A percentile compares a stretch with the other conserved stretches of the same genome.
phyloP scores from a whole-genome alignment of 1,139 yeast genomes.

The Protomyces gravidus region DNA sequence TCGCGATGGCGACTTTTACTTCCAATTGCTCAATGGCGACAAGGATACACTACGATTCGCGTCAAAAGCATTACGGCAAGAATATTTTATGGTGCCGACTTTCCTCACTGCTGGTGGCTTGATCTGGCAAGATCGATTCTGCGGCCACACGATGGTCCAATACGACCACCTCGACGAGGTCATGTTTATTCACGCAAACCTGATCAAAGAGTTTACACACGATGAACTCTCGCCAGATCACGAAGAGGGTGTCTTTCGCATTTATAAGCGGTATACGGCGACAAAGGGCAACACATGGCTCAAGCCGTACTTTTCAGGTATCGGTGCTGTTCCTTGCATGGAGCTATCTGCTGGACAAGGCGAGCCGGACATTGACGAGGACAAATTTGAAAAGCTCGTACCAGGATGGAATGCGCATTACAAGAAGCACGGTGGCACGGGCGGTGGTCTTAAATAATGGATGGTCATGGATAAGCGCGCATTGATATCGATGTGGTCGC shows the following conservation, averaged over 20 bases:
- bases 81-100: conserved; percentile 27
- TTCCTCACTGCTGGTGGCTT: conserved; percentile 27
- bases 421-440: conserved; percentile 26
- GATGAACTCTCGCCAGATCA: conserved; percentile 17
- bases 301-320: conserved; percentile 22
- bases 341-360: conserved; percentile 22
- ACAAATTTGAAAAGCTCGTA: conserved; percentile 18
- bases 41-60: conserved; percentile 28
- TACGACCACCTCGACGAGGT: conserved; percentile 23
- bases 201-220: conserved; percentile 26
- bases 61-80: conserved; percentile 19
- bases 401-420: conserved; percentile 28
- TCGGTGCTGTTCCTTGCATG: conserved; percentile 24
- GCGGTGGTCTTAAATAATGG: conserved; percentile 20
- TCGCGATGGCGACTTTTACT: conserved; percentile 27
- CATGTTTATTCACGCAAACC: conserved; percentile 26
- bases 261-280: conserved; percentile 20
- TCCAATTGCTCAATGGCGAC: conserved; percentile 26
- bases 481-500: not conserved
- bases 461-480: not conserved
- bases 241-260: conserved; percentile 28
- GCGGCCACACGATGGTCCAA: conserved; percentile 28
- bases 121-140: conserved; percentile 27
- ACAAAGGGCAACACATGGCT: conserved; percentile 27
- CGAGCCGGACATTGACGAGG: conserved; percentile 26